Evolutionary conservation across 192 early-diverging fungal species (phyloP).

Genomic region (Linnemannia exigua): DNA sequence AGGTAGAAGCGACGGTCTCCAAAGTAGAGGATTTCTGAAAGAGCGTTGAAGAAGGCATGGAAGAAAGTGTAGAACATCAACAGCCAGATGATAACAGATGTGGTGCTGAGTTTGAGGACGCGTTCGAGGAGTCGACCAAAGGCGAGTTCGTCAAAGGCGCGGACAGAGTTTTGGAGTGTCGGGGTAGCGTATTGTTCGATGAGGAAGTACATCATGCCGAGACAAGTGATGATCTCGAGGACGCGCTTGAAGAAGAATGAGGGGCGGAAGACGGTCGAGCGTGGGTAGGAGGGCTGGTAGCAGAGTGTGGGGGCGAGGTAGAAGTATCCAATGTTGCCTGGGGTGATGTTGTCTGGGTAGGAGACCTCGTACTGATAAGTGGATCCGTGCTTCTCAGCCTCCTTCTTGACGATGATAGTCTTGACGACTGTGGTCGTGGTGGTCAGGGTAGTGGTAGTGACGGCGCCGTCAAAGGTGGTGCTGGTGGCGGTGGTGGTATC

Average conservation of each 20-base stretch:
- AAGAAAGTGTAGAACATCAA: conserved; percentile 91
- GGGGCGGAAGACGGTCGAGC: conserved; percentile 72
- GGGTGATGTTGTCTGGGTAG: conserved; percentile 83
- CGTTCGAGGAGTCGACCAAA: conserved; percentile 81
- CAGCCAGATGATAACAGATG: conserved; percentile 87
- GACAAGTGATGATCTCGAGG: conserved; percentile 74
- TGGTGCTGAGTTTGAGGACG: conserved; percentile 87
- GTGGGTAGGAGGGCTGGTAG: conserved; percentile 90
- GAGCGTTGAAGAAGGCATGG: conserved; percentile 83
- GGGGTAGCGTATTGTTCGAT: conserved; percentile 86
- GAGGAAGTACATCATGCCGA: conserved; percentile 84
- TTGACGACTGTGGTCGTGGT: background rate
- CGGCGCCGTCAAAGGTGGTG: background rate
- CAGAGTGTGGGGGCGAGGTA: conserved; percentile 87
- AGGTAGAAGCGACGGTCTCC: conserved; percentile 91
- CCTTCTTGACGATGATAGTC: conserved; percentile 25
- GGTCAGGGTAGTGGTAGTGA: background rate
- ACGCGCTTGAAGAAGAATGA: conserved; percentile 87
- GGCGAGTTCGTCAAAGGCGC: conserved; percentile 77
- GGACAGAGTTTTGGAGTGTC: conserved; percentile 81
- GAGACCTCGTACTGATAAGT: conserved; percentile 66
- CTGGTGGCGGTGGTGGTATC: background rate
- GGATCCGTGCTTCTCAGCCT: background rate
- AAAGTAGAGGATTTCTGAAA: conserved; percentile 87
- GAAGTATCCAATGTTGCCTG: conserved; percentile 79